Conservation (phyloP, 352 stramenopile genomes). For the Pythium apleroticum region DNA sequence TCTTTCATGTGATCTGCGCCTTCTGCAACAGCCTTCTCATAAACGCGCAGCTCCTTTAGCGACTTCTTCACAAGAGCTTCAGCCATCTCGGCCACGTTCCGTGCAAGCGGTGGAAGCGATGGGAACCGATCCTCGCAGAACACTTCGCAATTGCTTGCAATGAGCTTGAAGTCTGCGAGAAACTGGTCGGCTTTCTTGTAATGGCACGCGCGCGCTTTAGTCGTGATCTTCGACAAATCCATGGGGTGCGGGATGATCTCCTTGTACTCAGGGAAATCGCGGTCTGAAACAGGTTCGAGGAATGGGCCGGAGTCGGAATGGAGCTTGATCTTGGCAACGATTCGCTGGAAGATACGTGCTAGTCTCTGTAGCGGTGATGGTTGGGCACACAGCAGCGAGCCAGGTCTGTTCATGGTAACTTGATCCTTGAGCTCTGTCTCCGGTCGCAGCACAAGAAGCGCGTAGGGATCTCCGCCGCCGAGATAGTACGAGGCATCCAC, state of each 20-base stretch:
- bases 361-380: constrained; percentile 61
- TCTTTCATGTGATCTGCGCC: constrained; percentile 15
- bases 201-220: constrained; percentile 52
- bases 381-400: constrained; percentile 53
- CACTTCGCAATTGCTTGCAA: constrained; percentile 75
- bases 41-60: constrained; percentile 60
- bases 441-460: constrained; percentile 53
- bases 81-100: constrained; percentile 66
- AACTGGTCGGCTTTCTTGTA: constrained; percentile 59
- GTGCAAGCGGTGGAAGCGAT: constrained; percentile 65
- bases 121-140: constrained; percentile 83
- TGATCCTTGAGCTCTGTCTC: constrained; percentile 32
- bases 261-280: constrained; percentile 85
- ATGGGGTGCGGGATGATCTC: constrained; percentile 78
- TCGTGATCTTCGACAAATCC: constrained; percentile 59
- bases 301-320: constrained; percentile 69
- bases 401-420: constrained; percentile 33
- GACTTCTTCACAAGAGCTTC: constrained; percentile 70
- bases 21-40: constrained; percentile 37
- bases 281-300: constrained; percentile 73
- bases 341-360: constrained; percentile 56
- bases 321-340: constrained; percentile 62
- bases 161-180: constrained; percentile 65
- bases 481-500: constrained; percentile 74
- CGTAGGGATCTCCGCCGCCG: constrained; percentile 80